A percentile compares a stretch with the other conserved stretches of the same genome.
Conservation (phyloP, 164 flowering plant genomes). For the Magnolia officinalis region DNA sequence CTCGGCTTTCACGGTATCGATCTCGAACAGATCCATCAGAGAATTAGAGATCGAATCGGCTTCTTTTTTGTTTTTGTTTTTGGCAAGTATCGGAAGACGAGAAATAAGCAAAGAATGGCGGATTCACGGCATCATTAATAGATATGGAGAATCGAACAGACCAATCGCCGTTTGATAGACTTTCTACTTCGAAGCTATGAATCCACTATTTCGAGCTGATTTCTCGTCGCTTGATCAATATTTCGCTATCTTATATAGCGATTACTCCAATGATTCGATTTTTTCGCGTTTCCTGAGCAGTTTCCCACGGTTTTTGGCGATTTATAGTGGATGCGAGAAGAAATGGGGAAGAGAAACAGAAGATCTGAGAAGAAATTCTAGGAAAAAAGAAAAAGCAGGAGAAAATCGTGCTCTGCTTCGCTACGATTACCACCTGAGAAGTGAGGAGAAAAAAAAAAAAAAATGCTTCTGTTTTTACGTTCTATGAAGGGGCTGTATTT, state of each 20-base stretch:
- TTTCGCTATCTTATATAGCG: background rate
- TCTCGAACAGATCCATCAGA: constrained; percentile 25
- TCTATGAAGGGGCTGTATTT: too few relatives aligned
- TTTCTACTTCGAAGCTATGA: too few relatives aligned
- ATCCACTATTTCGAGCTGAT: background rate
- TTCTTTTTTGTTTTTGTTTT: background rate
- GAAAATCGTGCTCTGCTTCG: background rate
- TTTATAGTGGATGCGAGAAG: too few relatives aligned
- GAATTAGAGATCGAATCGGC: background rate
- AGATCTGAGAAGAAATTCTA: background rate
- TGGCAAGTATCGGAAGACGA: background rate
- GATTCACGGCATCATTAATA: too few relatives aligned
- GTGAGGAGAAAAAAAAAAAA: background rate
- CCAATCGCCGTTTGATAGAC: too few relatives aligned
- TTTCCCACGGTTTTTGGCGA: too few relatives aligned
- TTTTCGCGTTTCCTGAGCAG: too few relatives aligned
- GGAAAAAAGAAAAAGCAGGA: background rate
- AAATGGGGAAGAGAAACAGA: too few relatives aligned
- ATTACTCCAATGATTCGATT: background rate
- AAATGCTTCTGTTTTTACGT: background rate
- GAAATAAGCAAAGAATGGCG: too few relatives aligned
- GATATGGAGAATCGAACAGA: too few relatives aligned
- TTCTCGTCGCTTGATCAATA: background rate
- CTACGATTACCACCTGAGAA: too few relatives aligned
- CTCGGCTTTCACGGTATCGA: constrained; percentile 43